Conservation (phyloP, 345 rosid species). For the Populus davidiana region DNA sequence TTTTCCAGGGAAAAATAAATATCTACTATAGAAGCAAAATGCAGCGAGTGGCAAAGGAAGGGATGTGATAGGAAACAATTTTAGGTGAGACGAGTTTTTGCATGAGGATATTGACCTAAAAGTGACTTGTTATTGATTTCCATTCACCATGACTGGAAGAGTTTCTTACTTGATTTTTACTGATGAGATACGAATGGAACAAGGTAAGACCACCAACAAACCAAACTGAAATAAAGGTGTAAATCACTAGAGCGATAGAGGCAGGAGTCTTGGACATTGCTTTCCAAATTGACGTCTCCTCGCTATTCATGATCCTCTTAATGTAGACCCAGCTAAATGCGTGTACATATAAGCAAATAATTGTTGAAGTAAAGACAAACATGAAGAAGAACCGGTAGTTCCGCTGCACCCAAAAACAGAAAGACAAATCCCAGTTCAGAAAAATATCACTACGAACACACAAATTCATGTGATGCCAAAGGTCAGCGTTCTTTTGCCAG, state of each 20-base stretch:
- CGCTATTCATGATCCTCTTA: constrained; percentile 57
- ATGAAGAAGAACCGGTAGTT: constrained; percentile 94
- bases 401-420: constrained; percentile 60
- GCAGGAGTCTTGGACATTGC: constrained; percentile 85
- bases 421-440: constrained; percentile 2
- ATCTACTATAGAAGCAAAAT: not conserved
- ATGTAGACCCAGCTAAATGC: constrained; percentile 89
- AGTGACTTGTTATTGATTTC: not conserved
- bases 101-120: not conserved
- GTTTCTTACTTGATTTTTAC: constrained; percentile 76
- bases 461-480: not conserved
- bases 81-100: not conserved
- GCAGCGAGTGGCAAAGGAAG: not conserved
- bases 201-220: constrained; percentile 90
- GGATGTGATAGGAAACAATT: not conserved
- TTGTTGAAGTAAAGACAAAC: constrained; percentile 66
- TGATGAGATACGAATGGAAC: constrained; percentile 81
- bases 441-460: not conserved
- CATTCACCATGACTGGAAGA: not conserved
- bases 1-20: not conserved
- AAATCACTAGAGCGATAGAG: constrained; percentile 69
- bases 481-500: not conserved
- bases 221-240: constrained; percentile 72
- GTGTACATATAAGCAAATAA: constrained; percentile 81
- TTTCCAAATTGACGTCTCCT: constrained; percentile 66